Conservation (phyloP, 768 basidiomycete genomes). For the Leccinum pellstonianum region DNA sequence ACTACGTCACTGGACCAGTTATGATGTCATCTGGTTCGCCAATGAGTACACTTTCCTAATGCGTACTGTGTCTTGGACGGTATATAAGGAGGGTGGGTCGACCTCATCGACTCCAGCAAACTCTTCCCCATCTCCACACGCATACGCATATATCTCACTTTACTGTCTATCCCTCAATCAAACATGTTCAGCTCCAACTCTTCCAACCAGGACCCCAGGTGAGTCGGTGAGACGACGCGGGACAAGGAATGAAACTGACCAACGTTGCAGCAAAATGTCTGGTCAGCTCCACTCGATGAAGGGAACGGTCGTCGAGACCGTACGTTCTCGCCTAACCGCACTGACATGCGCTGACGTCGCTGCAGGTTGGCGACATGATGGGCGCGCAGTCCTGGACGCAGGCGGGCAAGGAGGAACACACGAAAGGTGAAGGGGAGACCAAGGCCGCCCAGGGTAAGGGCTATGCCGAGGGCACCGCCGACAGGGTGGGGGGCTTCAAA, state of each 20-base stretch:
- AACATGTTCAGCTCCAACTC: slow-evolving; percentile 7
- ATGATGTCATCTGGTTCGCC: slow-evolving; percentile 30
- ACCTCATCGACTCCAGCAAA: not conserved
- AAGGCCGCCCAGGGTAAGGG: slow-evolving; percentile 48
- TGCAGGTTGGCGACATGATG: slow-evolving; percentile 41
- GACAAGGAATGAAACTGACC: not conserved
- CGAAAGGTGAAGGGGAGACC: slow-evolving; percentile 46
- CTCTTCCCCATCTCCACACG: not conserved
- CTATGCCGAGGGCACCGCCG: slow-evolving; percentile 48
- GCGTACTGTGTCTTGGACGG: slow-evolving; percentile 16
- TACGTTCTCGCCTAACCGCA: slow-evolving; percentile 7
- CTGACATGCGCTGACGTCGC: not conserved
- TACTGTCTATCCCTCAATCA: not conserved
- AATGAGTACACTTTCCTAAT: slow-evolving; percentile 31
- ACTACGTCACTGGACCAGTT: slow-evolving; percentile 24
- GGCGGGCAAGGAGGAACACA: slow-evolving; percentile 51
- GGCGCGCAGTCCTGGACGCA: slow-evolving; percentile 43
- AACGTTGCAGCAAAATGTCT: slow-evolving; percentile 30
- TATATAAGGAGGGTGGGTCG: slow-evolving; percentile 26
- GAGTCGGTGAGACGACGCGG: not conserved
- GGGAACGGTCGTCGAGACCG: slow-evolving; percentile 36
- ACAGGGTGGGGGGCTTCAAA: slow-evolving; percentile 49
- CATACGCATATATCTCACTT: not conserved
- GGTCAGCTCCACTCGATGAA: slow-evolving; percentile 40
- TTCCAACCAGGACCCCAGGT: slow-evolving; percentile 31